These are phyloP conservation scores for Suillus weaverae DNA, from an alignment of 768 basidiomycete genomes.

Conservation along the genomic window DNA sequence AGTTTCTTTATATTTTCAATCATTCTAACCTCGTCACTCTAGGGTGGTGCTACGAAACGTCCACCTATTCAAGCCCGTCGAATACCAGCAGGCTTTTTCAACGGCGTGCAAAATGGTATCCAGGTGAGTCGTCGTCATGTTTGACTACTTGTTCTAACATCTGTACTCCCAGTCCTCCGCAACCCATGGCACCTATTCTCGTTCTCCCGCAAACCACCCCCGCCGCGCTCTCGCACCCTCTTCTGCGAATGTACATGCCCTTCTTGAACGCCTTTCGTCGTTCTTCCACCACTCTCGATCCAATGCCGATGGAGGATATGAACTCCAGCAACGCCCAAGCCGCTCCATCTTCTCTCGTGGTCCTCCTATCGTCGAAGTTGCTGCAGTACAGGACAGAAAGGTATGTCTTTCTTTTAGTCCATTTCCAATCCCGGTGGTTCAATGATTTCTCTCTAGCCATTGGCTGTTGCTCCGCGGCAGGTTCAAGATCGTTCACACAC, in stretches of 20 bases:
- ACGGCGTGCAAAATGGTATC: background rate
- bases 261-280: background rate
- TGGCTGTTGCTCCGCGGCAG: background rate
- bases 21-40: too few relatives aligned
- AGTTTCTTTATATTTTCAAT: too few relatives aligned
- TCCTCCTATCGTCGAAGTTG: background rate
- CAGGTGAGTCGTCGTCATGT: background rate
- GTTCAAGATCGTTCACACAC: background rate
- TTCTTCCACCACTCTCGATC: background rate
- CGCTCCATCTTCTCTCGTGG: background rate
- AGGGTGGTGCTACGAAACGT: background rate
- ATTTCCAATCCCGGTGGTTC: background rate
- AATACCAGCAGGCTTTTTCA: background rate
- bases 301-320: background rate
- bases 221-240: background rate
- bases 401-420: background rate
- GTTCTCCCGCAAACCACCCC: background rate
- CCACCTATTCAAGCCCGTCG: background rate
- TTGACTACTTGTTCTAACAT: background rate
- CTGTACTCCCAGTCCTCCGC: background rate
- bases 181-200: background rate
- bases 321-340: background rate
- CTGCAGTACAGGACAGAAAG: background rate
- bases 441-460: background rate
- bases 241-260: background rate